Conservation (phyloP, 352 stramenopile species). For the Phytophthora brassicae region DNA sequence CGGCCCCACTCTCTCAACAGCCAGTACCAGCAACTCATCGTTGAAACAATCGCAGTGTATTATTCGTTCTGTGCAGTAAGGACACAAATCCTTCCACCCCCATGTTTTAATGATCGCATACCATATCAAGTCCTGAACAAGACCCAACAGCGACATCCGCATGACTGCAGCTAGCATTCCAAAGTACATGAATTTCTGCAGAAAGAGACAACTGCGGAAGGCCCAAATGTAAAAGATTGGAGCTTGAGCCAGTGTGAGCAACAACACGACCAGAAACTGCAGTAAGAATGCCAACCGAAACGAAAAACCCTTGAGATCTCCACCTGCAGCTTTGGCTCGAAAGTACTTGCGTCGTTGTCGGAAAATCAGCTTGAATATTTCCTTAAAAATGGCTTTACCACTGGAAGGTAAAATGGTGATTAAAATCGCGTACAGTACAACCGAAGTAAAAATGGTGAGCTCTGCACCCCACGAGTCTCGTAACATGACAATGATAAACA, state of each 20-base stretch:
- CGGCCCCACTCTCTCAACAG: conserved; percentile 54
- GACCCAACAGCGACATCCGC: conserved; percentile 55
- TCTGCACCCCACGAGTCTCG: conserved; percentile 39
- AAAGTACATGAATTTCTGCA: conserved; percentile 74
- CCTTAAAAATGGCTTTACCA: conserved; percentile 72
- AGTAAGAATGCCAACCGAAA: conserved; percentile 60
- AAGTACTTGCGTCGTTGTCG: conserved; percentile 69
- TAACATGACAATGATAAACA: conserved; percentile 68
- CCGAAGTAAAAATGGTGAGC: conserved; percentile 40
- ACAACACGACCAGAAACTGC: conserved; percentile 53
- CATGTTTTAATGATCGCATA: conserved; percentile 59
- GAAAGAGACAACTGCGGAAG: conserved; percentile 58
- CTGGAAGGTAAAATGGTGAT: conserved; percentile 55
- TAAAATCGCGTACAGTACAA: conserved; percentile 56
- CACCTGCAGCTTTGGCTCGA: conserved; percentile 46
- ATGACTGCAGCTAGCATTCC: conserved; percentile 52
- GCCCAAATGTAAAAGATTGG: conserved; percentile 75
- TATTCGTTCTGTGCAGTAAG: conserved; percentile 65
- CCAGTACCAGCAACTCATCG: conserved; percentile 61
- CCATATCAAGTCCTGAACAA: conserved; percentile 54
- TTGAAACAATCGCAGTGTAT: conserved; percentile 72
- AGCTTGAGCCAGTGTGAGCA: conserved; percentile 49
- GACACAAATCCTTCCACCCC: conserved; percentile 63
- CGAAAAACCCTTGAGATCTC: conserved; percentile 47
- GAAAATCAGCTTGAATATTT: conserved; percentile 80